phyloP scores from a whole-genome alignment of 257 asterid genomes.

The Capsicum baccatum region DNA sequence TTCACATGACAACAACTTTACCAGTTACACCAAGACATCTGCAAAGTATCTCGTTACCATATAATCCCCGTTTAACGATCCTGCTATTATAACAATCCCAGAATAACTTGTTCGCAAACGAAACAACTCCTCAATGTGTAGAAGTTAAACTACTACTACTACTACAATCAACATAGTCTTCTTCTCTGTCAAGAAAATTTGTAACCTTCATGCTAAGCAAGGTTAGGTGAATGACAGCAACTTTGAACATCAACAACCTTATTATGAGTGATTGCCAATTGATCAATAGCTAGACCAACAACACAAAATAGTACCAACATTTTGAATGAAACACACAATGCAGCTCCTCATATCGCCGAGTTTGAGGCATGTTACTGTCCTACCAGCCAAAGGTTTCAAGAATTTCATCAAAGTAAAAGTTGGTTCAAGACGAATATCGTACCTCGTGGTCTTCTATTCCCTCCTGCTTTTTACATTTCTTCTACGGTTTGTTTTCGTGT shows the following conservation, averaged over 20 bases:
- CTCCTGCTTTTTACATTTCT: conserved; percentile 70
- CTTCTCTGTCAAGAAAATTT: too few species aligned
- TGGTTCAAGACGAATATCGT: conserved; percentile 69
- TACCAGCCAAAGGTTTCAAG: conserved; percentile 70
- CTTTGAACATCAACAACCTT: conserved; percentile 43
- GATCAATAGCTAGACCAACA: background rate
- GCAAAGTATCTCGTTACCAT: too few species aligned
- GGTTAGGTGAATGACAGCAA: conserved; percentile 80
- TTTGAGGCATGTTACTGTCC: conserved; percentile 69
- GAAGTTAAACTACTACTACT: too few species aligned
- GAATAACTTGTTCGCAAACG: too few species aligned
- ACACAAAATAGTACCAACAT: background rate
- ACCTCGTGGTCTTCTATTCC: conserved; percentile 68
- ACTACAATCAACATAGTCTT: background rate
- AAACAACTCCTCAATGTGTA: too few species aligned
- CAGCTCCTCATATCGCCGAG: conserved; percentile 88
- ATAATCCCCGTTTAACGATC: too few species aligned
- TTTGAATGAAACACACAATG: conserved; percentile 41
- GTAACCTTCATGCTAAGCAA: conserved; percentile 69
- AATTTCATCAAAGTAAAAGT: conserved; percentile 72
- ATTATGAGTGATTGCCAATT: conserved; percentile 22
- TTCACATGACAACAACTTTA: too few species aligned
- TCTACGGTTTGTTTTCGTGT: conserved; percentile 72
- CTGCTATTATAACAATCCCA: background rate
- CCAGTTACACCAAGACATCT: too few species aligned